Evolutionary conservation across 495 filamentous ascomycete species (phyloP), one percentile per base, ranked within the genome.

Genomic region (Aspergillus cristatus): DNA sequence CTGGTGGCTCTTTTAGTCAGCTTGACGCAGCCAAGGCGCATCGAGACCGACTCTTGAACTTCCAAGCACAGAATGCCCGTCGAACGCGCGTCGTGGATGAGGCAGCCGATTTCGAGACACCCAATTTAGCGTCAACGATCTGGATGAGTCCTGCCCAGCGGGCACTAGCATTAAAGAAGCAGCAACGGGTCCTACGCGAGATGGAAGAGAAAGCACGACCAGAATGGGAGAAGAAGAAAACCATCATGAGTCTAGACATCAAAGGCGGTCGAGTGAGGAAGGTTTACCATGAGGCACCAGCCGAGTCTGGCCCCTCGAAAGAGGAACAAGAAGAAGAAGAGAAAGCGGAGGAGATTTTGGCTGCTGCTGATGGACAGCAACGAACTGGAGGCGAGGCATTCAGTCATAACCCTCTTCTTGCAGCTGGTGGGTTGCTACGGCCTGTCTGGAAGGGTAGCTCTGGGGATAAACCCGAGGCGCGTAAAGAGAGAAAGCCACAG

Each of bases 31-130:
- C 64, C 37, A 63, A 70, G 42, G 79, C 79, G 37, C 91, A 98
- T 42, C 71, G 90, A 0, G 88, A 98, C 52, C 82, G 72, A 37
- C 67, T 98, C 2, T 70, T 98, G 0, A 63, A 63, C 1, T 98
- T 84, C 57, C 91, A 98, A 53, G 78, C 85, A 7, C 78, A 94
- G 50, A 95, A 94, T 45, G 88, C 89, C 0, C 75, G 76, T 32
- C 67, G 91, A 7, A 98, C 91, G 3, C 85, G 80, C 18, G 82
- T 98, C 10, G 76, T 87, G 15, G 91, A 98, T 55, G 90, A 98
- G 57, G 89, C 86, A 1, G 81, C 89, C 0, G 91, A 98, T 48
- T 97, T 91, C 44, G 91, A 97, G 36, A 82, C 79, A 0, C 74
- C 81, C 0, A 65, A 65, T 24, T 68, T 74, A 29, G 80, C 71